phyloP scores from a whole-genome alignment of 1,284 basidiomycete genomes.

The Vanrija pseudolonga region DNA sequence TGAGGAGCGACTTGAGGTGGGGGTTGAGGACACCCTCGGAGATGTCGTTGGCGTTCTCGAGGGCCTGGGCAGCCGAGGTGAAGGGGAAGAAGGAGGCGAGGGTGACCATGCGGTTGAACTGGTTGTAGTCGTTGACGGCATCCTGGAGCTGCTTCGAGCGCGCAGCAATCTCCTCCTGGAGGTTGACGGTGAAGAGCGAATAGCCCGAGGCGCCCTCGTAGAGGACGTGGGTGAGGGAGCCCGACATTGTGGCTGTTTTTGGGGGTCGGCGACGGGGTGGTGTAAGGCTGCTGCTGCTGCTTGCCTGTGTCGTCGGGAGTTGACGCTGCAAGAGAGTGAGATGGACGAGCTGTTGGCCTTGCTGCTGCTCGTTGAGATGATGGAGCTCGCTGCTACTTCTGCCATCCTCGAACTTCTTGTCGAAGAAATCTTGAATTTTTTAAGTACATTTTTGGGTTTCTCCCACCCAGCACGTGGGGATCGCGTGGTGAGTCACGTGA shows the following conservation, averaged over 20 bases:
- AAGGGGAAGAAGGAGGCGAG: constrained; percentile 91
- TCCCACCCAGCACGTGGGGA: background rate
- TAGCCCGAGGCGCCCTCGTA: constrained; percentile 96
- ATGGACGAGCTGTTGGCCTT: too few relatives aligned
- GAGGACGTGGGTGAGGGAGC: constrained; percentile 70
- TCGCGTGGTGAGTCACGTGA: too few relatives aligned
- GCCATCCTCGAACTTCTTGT: background rate
- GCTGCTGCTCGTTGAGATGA: too few relatives aligned
- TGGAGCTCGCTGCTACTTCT: background rate
- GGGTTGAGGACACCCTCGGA: constrained; percentile 95
- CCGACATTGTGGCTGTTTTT: constrained; percentile 40
- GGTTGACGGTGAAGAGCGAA: constrained; percentile 85
- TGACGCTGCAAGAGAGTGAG: background rate
- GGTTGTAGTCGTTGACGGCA: constrained; percentile 78
- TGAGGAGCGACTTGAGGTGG: constrained; percentile 78
- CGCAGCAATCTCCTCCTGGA: constrained; percentile 85
- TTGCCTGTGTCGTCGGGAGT: background rate
- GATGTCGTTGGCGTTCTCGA: constrained; percentile 95
- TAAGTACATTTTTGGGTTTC: background rate
- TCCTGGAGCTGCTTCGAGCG: constrained; percentile 79
- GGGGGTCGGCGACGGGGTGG: too few relatives aligned
- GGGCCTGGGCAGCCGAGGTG: constrained; percentile 88
- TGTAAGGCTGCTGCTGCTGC: too few relatives aligned
- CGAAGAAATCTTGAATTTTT: constrained; percentile 1
- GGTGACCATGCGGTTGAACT: constrained; percentile 92